A percentile compares a stretch with the other conserved stretches of the same genome.
Evolutionary conservation across 2,329 filamentous ascomycete genomes (phyloP).

Genomic region (Colletotrichum echinochloae): DNA sequence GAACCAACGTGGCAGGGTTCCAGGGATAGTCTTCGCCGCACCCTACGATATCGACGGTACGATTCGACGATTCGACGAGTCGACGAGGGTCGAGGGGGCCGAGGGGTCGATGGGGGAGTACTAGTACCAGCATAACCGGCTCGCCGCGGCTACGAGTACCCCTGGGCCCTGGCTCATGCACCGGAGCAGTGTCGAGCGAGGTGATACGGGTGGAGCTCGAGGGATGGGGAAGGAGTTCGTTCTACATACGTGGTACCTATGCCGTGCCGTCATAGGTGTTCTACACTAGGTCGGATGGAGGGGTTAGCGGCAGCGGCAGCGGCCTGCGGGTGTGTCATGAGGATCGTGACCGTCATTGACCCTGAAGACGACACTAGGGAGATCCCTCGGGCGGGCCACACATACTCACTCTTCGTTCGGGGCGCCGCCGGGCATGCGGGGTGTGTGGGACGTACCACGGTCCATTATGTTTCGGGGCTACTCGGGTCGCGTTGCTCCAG

Average conservation of each 20-base stretch:
- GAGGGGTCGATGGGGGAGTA: constrained; percentile 31
- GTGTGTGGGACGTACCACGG: constrained; percentile 18
- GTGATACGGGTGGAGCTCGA: constrained; percentile 32
- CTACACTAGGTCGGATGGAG: constrained; percentile 20
- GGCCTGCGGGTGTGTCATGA: constrained; percentile 18
- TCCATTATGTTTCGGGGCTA: constrained; percentile 24
- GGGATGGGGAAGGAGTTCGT: not conserved
- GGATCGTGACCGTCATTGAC: constrained; percentile 28
- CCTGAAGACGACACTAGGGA: constrained; percentile 34
- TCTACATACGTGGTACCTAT: not conserved
- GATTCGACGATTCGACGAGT: constrained; percentile 21
- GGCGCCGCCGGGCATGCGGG: constrained; percentile 29
- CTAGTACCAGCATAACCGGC: constrained; percentile 33
- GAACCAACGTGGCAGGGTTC: constrained; percentile 30
- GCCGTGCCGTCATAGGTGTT: constrained; percentile 19
- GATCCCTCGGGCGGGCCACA: not conserved
- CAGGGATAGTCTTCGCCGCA: constrained; percentile 37
- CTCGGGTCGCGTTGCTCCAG: constrained; percentile 36
- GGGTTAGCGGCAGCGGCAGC: constrained; percentile 12
- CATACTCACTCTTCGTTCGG: not conserved
- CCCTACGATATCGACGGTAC: constrained; percentile 11
- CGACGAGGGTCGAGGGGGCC: not conserved
- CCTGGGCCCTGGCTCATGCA: constrained; percentile 34
- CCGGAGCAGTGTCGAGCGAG: constrained; percentile 39
- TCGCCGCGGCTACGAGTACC: constrained; percentile 32